These are phyloP conservation scores for Rhamnella rubrinervis DNA, from an alignment of 331 rosid genomes.

Conservation along the genomic window DNA sequence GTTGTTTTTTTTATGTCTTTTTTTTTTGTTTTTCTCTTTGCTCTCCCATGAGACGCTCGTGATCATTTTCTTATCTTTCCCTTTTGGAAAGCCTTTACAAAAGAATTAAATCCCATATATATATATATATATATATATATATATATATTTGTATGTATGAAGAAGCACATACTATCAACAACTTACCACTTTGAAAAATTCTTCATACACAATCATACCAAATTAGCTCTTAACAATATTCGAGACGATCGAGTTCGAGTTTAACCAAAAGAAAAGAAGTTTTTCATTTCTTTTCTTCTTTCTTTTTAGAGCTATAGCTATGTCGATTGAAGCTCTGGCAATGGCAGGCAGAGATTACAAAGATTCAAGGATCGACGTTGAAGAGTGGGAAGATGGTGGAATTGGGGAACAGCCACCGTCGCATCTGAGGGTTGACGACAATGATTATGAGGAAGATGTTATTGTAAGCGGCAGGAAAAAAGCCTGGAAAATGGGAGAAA, in stretches of 20 bases:
- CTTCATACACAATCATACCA: no score
- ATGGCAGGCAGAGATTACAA: conserved; percentile 23
- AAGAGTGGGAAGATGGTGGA: conserved; percentile 6
- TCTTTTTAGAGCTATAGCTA: neutral
- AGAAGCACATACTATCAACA: neutral
- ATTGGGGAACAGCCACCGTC: neutral
- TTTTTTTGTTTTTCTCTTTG: no score
- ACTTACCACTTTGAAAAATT: neutral
- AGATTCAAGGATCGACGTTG: conserved; percentile 1
- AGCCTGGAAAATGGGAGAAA: no score
- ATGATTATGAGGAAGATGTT: neutral
- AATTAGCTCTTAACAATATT: no score
- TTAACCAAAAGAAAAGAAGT: no score
- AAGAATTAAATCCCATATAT: no score
- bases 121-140: neutral
- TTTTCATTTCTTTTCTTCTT: no score
- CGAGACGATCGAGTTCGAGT: no score
- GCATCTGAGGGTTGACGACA: conserved; percentile 9
- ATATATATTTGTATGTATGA: no score
- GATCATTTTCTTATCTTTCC: neutral
- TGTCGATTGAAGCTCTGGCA: conserved; percentile 31
- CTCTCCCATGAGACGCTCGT: neutral
- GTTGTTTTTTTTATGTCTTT: neutral
- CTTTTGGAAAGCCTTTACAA: neutral
- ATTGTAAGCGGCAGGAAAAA: no score